Evolutionary conservation across 2,329 filamentous ascomycete genomes (phyloP).

Genomic region (Fusarium oligoseptatum): DNA sequence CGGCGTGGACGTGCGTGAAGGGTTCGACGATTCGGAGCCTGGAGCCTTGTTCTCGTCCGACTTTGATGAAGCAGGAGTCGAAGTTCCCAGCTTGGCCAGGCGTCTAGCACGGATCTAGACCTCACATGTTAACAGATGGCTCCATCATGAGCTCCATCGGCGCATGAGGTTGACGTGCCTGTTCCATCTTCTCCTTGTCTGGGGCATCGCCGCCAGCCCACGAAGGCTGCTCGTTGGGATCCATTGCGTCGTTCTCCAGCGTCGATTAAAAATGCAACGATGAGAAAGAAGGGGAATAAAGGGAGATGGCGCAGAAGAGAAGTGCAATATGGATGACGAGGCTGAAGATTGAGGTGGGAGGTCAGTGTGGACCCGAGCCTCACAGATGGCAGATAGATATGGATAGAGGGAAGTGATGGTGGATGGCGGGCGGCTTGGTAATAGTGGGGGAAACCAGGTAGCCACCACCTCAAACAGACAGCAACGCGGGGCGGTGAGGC

Average conservation of each 20-base stretch:
- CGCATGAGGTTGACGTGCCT: conserved; percentile 54
- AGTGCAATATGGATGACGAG: conserved; percentile 24
- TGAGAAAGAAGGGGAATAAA: neutral
- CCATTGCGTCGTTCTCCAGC: conserved; percentile 52
- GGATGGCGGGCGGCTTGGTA: conserved; percentile 30
- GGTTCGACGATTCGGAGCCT: conserved; percentile 45
- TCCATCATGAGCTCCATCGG: conserved; percentile 30
- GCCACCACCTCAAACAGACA: neutral
- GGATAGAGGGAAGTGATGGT: conserved; percentile 6
- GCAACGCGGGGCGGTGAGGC: conserved; percentile 45
- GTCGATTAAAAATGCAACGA: neutral
- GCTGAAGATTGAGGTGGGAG: conserved; percentile 30
- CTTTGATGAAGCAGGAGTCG: conserved; percentile 49
- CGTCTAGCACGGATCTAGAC: conserved; percentile 62
- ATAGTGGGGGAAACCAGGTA: conserved; percentile 33
- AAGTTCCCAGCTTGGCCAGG: conserved; percentile 63
- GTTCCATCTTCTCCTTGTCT: conserved; percentile 71
- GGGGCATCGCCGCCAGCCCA: conserved; percentile 63
- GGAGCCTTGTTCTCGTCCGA: conserved; percentile 49
- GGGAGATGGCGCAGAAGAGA: conserved; percentile 14
- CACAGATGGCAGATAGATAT: conserved; percentile 23
- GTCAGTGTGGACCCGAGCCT: conserved; percentile 41
- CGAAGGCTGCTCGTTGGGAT: conserved; percentile 60
- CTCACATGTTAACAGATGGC: conserved; percentile 18
- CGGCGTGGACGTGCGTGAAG: conserved; percentile 47